phyloP scores from a whole-genome alignment of 2,329 filamentous ascomycete species.

The Ustulina deusta region DNA sequence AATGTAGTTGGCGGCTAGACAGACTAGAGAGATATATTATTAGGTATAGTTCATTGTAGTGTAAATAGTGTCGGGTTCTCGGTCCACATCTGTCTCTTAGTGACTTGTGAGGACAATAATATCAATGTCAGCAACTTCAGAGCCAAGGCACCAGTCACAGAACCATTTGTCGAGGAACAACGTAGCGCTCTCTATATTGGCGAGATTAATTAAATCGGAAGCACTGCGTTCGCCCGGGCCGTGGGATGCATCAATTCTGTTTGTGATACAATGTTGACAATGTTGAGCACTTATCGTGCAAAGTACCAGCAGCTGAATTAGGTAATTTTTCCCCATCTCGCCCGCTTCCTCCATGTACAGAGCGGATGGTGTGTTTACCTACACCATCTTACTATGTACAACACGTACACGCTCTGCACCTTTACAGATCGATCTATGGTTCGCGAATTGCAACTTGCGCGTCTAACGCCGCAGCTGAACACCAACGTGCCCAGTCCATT shows the following conservation, averaged over 20 bases:
- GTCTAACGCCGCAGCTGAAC: conserved; percentile 24
- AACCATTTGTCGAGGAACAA: background rate
- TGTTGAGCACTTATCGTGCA: background rate
- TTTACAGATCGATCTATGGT: background rate
- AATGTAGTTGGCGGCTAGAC: background rate
- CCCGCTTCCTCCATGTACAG: background rate
- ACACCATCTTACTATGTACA: conserved; percentile 13
- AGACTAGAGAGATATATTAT: no score
- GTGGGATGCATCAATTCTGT: conserved; percentile 18
- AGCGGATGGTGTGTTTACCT: background rate
- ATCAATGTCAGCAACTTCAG: background rate
- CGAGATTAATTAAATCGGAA: conserved; percentile 4
- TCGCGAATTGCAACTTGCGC: background rate
- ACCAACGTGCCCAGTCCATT: conserved; percentile 14
- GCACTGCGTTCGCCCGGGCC: conserved; percentile 18
- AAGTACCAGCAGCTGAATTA: background rate
- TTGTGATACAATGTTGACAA: background rate
- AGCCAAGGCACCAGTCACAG: conserved; percentile 3
- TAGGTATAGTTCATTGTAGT: no score
- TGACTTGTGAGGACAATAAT: no score
- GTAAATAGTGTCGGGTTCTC: background rate
- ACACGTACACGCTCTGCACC: conserved; percentile 10
- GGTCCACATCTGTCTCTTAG: background rate
- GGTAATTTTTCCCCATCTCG: background rate
- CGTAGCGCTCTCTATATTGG: conserved; percentile 10